A percentile compares a stretch with the other conserved stretches of the same genome.
These are phyloP conservation scores for Exophiala bonariae DNA, from an alignment of 2,329 filamentous ascomycete species.

Conservation along the genomic window DNA sequence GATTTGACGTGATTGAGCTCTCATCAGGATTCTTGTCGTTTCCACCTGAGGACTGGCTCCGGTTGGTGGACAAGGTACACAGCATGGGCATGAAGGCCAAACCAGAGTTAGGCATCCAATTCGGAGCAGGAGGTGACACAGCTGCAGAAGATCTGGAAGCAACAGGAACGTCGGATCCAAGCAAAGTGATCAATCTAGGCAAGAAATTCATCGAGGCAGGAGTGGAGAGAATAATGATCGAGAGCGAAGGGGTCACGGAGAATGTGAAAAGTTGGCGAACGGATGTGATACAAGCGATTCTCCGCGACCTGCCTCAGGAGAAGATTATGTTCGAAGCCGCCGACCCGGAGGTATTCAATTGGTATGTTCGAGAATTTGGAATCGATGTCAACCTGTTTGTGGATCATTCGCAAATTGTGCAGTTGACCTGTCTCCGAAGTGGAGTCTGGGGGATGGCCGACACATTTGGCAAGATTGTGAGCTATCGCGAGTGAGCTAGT, in stretches of 20 bases:
- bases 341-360: slow-evolving; percentile 57
- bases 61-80: slow-evolving; percentile 51
- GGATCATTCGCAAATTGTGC: slow-evolving; percentile 59
- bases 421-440: slow-evolving; percentile 51
- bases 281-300: slow-evolving; percentile 54
- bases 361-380: slow-evolving; percentile 58
- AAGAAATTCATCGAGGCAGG: slow-evolving; percentile 52
- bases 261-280: slow-evolving; percentile 56
- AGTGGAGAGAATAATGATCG: slow-evolving; percentile 59
- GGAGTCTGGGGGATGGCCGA: slow-evolving; percentile 59
- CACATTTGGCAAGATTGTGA: slow-evolving; percentile 55
- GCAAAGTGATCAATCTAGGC: slow-evolving; percentile 51
- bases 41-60: slow-evolving; percentile 55
- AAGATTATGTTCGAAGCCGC: slow-evolving; percentile 61
- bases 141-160: slow-evolving; percentile 46
- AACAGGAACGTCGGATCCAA: slow-evolving; percentile 51
- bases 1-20: slow-evolving; percentile 57
- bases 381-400: slow-evolving; percentile 59
- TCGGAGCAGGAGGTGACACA: slow-evolving; percentile 58
- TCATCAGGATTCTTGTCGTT: slow-evolving; percentile 56
- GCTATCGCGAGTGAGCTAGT: slow-evolving; percentile 21
- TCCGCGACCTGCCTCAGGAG: slow-evolving; percentile 52
- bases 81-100: slow-evolving; percentile 52
- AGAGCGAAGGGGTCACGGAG: slow-evolving; percentile 61
- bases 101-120: slow-evolving; percentile 58